Evolutionary conservation across 768 basidiomycete genomes (phyloP), one percentile per base, ranked within the genome.

Genomic region (Pleurotus giganteus): DNA sequence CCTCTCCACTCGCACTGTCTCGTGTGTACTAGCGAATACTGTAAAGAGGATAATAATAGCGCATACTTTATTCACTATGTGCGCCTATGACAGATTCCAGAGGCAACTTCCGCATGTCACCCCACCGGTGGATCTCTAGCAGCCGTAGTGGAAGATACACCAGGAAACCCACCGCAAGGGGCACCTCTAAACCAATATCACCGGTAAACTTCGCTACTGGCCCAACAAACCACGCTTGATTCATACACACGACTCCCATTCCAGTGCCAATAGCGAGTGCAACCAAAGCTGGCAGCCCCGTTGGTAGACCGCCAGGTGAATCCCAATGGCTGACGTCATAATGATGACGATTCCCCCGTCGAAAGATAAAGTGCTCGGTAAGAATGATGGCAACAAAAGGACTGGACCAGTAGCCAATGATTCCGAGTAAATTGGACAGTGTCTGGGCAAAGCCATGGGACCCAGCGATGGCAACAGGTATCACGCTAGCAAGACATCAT

Each of bases 391-490:
- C 80, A 29, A 72, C 74, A 62, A 85, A 90, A 15, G 78, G 75
- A 8, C 77, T 73, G 4, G 73, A 74, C 81, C 80, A 86, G 65
- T 86, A 88, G 13, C 83, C 83, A 21, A 73, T 73, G 4, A 74
- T 63, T 46, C 75, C 76, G 12, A 89, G 74, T 64, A 89, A 79
- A 63, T 89, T 74, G 12, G 80, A 80, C 31, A 92, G 78, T 1
- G 85, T 74, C 5, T 65, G 61, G 57, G 87, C 87, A 63, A 92
- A 91, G 42, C 64, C 79, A 54, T 76, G 81, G 9, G 85, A 80
- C 15, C 88, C 89, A n/a, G 84, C 74, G 51, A 91, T 86, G 15
- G 85, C 74, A 9, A 91, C 58, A 0, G 87, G 85, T n/a, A 88
- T 76, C 55, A 84, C 71, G 55, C 88, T 89, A 23, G n/a, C n/a